Conservation (phyloP, 352 stramenopile genomes). For the Salisapilia sapeloensis region DNA sequence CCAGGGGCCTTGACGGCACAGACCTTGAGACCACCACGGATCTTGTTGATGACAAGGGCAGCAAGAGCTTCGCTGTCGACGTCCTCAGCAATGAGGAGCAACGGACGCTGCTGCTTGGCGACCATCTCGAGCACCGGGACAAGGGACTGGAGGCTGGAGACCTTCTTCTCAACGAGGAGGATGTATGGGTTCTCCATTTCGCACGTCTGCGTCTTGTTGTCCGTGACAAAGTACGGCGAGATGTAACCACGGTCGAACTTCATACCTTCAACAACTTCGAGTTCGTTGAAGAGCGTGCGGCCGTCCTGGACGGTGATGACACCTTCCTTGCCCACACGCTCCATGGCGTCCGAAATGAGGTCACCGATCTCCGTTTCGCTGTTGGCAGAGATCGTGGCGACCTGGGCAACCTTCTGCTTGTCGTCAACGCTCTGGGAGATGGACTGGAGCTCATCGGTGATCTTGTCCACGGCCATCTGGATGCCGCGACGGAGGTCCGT, state of each 20-base stretch:
- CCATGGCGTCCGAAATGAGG: slow-evolving; percentile 98
- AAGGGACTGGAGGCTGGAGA: slow-evolving; percentile 92
- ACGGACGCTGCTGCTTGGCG: slow-evolving; percentile 91
- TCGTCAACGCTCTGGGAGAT: slow-evolving; percentile 95
- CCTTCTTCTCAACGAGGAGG: slow-evolving; percentile 99
- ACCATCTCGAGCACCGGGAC: slow-evolving; percentile 96
- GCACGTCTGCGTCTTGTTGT: slow-evolving; percentile 97
- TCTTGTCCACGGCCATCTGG: slow-evolving; percentile 93
- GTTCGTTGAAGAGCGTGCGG: slow-evolving; percentile 98
- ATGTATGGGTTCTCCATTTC: slow-evolving; percentile 99
- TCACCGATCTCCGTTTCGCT: slow-evolving; percentile 95
- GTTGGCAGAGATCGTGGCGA: slow-evolving; percentile 99
- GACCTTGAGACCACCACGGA: slow-evolving; percentile 98
- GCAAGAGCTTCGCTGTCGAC: slow-evolving; percentile 98
- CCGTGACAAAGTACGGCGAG: slow-evolving; percentile 99
- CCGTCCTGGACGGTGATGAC: slow-evolving; percentile 98
- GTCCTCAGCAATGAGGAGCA: slow-evolving; percentile 99
- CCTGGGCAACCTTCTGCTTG: slow-evolving; percentile 98
- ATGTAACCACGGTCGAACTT: slow-evolving; percentile 99
- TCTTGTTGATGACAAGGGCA: slow-evolving; percentile 99
- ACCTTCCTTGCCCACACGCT: slow-evolving; percentile 98
- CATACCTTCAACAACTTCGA: slow-evolving; percentile 99
- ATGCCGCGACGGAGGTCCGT: slow-evolving; percentile 97
- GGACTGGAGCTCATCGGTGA: slow-evolving; percentile 90
- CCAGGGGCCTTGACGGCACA: slow-evolving; percentile 98